These are phyloP conservation scores for Coprinellus micaceus DNA, from an alignment of 768 basidiomycete species.

Conservation along the genomic window DNA sequence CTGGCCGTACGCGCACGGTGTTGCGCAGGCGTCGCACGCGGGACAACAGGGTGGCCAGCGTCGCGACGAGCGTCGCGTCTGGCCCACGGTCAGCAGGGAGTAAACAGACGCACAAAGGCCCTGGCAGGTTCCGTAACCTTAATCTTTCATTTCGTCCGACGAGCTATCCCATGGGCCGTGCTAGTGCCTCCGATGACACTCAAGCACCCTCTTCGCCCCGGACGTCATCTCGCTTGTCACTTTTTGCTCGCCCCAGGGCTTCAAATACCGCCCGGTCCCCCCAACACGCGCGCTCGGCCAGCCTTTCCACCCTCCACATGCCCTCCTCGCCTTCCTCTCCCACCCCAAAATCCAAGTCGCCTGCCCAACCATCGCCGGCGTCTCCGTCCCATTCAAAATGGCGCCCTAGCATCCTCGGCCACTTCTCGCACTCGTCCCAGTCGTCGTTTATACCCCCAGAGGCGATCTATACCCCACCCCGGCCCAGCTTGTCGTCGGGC, in stretches of 20 bases:
- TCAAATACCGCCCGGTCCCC: conserved; percentile 12
- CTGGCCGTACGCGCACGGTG: no score
- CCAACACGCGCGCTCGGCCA: conserved; percentile 46
- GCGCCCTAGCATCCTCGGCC: conserved; percentile 64
- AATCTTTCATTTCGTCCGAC: conserved; percentile 44
- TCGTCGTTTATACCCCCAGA: conserved; percentile 40
- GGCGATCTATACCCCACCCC: conserved; percentile 22
- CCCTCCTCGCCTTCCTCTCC: conserved; percentile 17
- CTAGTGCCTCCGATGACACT: conserved; percentile 27
- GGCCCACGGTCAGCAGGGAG: no score
- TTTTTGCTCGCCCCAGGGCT: conserved; percentile 37
- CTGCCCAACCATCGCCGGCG: no score
- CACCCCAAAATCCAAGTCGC: no score
- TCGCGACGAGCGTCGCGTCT: no score
- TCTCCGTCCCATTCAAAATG: conserved; percentile 43
- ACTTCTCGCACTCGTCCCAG: conserved; percentile 54
- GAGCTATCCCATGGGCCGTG: conserved; percentile 33
- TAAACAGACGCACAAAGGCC: conserved; percentile 31
- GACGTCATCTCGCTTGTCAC: conserved; percentile 37
- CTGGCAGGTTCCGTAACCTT: conserved; percentile 38
- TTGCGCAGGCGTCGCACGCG: no score
- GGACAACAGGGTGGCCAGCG: no score
- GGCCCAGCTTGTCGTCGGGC: conserved; percentile 49
- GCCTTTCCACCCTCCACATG: conserved; percentile 41
- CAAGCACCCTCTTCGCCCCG: conserved; percentile 24